Base-by-base conservation (phyloP, 1,139 yeast genomes). In the Sugiyamaella neomexicana region DNA sequence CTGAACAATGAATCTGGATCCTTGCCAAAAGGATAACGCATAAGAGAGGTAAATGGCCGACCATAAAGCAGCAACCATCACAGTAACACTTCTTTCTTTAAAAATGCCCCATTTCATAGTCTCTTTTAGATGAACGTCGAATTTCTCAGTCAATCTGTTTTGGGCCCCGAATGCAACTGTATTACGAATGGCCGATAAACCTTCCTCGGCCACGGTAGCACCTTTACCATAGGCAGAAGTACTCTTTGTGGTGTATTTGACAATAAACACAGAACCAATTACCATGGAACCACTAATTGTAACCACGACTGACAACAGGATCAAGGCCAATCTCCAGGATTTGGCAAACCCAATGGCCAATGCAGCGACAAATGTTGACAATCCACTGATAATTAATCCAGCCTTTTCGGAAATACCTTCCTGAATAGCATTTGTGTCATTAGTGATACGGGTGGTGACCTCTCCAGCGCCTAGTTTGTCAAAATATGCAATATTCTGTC, bases 331-430 rank as follows among this genome's bases (percentile, higher is more conserved):
- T 57, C 68, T 70, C 73, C 76, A 73, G 37, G 73, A 70, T 52
- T 68, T 67, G 43, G 70, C 65, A 55, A 75, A 73, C 1, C 75
- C 75, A 57, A 76, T 72, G 23, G 71, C 69, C 44, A 75, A 62
- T 10, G 78, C 75, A 17, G 76, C 66, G 37, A 75, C 60, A 60
- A 76, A 73, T 0, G 76, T 69, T 8, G 75, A 66, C 4, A 72
- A 52, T 25, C 75, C 76, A 29, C 68, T 64, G 15, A 71, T 59
- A 47, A 75, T 70, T 46, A 73, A 62, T 13, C 77, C 78, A 15
- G 74, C 68, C 62, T 75, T 75, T 61, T 76, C 79, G 31, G 76
- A 71, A 50, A 75, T 75, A 40, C 78, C 79, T 44, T 73, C 76
- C 59, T 75, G 79, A 51, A 75, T 72, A 36, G 70, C 62, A 36